Percentiles rank a stretch among this genome's conserved stretches.
These are phyloP conservation scores for Cytospora piceae DNA, from an alignment of 2,329 filamentous ascomycete species.

Conservation along the genomic window DNA sequence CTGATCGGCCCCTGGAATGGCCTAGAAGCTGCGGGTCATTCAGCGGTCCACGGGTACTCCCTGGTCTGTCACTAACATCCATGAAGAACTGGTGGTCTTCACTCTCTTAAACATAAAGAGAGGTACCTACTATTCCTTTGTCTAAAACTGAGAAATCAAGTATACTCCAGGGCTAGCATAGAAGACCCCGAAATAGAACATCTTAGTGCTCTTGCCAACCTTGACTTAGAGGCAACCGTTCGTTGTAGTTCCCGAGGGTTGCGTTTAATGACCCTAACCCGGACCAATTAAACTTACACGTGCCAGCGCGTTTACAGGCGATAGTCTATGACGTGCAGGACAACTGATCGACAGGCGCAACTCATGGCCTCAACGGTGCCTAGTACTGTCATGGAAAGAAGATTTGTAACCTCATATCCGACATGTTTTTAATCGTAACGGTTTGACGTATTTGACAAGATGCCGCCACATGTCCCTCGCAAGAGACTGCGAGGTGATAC, in stretches of 20 bases:
- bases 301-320: conserved; percentile 12
- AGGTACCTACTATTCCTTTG: neutral
- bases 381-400: too few species aligned
- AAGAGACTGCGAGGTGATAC: conserved; percentile 62
- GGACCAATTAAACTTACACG: conserved; percentile 10
- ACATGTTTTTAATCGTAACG: conserved; percentile 2
- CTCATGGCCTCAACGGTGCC: neutral
- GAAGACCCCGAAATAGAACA: neutral
- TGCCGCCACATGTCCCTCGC: conserved; percentile 71
- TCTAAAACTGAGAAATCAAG: neutral
- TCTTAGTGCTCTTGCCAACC: too few species aligned
- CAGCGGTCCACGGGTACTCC: neutral
- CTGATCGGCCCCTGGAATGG: conserved; percentile 19
- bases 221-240: too few species aligned
- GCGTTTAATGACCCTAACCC: neutral
- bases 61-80: conserved; percentile 1
- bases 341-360: conserved; percentile 13
- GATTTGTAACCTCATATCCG: neutral
- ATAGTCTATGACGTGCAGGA: conserved; percentile 21
- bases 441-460: conserved; percentile 40
- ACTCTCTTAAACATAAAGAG: too few species aligned
- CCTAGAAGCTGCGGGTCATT: conserved; percentile 14
- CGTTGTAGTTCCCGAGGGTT: neutral
- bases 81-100: neutral
- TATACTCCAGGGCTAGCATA: too few species aligned